Evolutionary conservation across 352 stramenopile species (phyloP).

Genomic region (Phytophthora nicotianae): DNA sequence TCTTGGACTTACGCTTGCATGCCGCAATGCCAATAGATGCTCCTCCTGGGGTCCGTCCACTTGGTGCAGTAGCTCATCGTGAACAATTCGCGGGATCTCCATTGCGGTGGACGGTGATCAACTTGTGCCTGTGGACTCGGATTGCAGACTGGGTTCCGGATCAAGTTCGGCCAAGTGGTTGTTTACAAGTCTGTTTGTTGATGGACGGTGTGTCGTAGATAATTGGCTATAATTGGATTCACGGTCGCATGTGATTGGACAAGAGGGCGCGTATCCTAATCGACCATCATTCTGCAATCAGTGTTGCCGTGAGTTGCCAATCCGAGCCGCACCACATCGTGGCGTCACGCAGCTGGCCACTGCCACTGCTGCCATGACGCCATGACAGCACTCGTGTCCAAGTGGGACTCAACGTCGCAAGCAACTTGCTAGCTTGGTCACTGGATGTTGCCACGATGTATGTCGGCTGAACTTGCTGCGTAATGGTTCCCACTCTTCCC

Average conservation of each 20-base stretch:
- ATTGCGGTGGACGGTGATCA: constrained; percentile 26
- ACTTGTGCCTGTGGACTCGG: constrained; percentile 6
- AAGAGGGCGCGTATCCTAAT: constrained; percentile 4
- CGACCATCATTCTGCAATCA: constrained; percentile 5
- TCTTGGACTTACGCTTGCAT: constrained; percentile 23
- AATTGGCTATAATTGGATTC: not conserved
- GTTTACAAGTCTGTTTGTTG: constrained; percentile 14
- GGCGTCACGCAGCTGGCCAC: constrained; percentile 15
- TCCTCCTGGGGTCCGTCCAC: constrained; percentile 50
- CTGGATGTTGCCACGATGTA: not conserved
- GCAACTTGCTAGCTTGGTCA: no score
- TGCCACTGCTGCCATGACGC: constrained; percentile 17
- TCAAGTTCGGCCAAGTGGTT: constrained; percentile 4
- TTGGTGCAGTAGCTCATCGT: constrained; percentile 59
- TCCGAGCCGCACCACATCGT: constrained; percentile 7
- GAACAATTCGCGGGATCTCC: constrained; percentile 50
- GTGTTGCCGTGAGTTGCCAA: constrained; percentile 14
- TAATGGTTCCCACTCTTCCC: constrained; percentile 6
- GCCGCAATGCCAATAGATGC: constrained; percentile 27
- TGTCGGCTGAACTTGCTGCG: not conserved
- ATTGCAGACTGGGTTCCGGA: constrained; percentile 21
- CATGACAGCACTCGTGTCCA: no score
- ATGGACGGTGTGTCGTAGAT: not conserved
- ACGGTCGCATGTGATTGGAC: constrained; percentile 6
- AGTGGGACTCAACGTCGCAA: no score